These are phyloP conservation scores for Massariosphaeria phaeospora DNA, from an alignment of 495 filamentous ascomycete species.

Conservation along the genomic window DNA sequence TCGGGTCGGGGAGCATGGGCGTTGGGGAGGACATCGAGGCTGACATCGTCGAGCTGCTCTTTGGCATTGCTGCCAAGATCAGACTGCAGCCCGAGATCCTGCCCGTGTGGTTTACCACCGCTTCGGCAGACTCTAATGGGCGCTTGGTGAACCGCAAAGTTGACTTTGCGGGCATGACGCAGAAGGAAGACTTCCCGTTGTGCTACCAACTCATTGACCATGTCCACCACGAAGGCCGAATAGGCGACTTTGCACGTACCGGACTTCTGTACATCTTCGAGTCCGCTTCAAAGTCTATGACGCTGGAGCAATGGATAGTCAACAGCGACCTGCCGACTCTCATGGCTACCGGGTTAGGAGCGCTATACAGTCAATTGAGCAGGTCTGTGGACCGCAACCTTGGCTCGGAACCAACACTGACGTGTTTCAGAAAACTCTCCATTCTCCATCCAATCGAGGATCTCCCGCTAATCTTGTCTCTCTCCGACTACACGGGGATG, in stretches of 20 bases:
- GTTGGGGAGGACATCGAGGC: slow-evolving; percentile 68
- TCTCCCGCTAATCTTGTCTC: slow-evolving; percentile 71
- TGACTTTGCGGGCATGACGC: slow-evolving; percentile 74
- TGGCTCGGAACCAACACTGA: neutral
- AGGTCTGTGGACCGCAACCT: slow-evolving; percentile 46
- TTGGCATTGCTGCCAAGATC: slow-evolving; percentile 92
- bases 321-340: slow-evolving; percentile 93
- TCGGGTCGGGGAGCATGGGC: slow-evolving; percentile 56
- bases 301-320: slow-evolving; percentile 90
- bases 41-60: slow-evolving; percentile 82
- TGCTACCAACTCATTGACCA: slow-evolving; percentile 95
- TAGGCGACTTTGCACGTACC: slow-evolving; percentile 95
- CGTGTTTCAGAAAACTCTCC: slow-evolving; percentile 40
- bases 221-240: slow-evolving; percentile 86
- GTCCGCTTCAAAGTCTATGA: slow-evolving; percentile 73
- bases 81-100: slow-evolving; percentile 78
- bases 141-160: slow-evolving; percentile 48
- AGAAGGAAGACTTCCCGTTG: slow-evolving; percentile 89
- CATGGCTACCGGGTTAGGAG: slow-evolving; percentile 94
- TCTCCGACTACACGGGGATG: slow-evolving; percentile 74
- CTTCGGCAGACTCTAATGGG: slow-evolving; percentile 37
- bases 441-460: slow-evolving; percentile 50
- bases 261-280: slow-evolving; percentile 95
- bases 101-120: slow-evolving; percentile 76
- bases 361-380: slow-evolving; percentile 93